A percentile compares a stretch with the other conserved stretches of the same genome.
Conservation (phyloP, 139 green algal species). For the Chlorella sp. region DNA sequence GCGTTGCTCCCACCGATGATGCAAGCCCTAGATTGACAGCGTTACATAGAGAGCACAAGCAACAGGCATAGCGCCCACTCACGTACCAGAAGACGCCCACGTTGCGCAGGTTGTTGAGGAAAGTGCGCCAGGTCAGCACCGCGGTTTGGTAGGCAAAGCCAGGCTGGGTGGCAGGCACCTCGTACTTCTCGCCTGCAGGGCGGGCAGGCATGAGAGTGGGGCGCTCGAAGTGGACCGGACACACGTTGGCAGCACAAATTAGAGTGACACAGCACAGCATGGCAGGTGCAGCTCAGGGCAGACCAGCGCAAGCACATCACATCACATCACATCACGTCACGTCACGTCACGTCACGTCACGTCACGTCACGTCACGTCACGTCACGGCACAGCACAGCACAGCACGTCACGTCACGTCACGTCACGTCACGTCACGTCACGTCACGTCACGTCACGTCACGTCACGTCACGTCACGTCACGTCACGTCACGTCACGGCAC, state of each 20-base stretch:
- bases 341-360: too few relatives aligned
- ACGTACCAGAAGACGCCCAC: conserved; percentile 70
- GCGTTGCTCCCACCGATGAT: too few relatives aligned
- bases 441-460: too few relatives aligned
- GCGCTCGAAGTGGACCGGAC: not conserved
- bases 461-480: too few relatives aligned
- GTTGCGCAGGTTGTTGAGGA: conserved; percentile 70
- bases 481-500: too few relatives aligned
- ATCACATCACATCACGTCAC: too few relatives aligned
- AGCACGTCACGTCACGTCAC: not conserved
- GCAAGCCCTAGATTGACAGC: conserved; percentile 25
- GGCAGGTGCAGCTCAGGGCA: not conserved
- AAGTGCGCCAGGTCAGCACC: conserved; percentile 53
- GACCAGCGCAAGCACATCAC: too few relatives aligned
- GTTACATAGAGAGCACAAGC: not conserved
- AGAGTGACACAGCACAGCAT: too few relatives aligned
- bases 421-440: too few relatives aligned
- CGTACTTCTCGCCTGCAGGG: not conserved
- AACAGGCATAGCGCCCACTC: too few relatives aligned
- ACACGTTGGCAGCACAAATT: too few relatives aligned
- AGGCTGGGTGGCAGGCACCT: not conserved
- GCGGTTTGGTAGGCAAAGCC: conserved; percentile 28
- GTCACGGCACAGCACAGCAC: not conserved
- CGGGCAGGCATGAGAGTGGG: not conserved
- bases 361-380: too few relatives aligned